Conservation (phyloP, 352 stramenopile genomes). For the Globisporangium solare region DNA sequence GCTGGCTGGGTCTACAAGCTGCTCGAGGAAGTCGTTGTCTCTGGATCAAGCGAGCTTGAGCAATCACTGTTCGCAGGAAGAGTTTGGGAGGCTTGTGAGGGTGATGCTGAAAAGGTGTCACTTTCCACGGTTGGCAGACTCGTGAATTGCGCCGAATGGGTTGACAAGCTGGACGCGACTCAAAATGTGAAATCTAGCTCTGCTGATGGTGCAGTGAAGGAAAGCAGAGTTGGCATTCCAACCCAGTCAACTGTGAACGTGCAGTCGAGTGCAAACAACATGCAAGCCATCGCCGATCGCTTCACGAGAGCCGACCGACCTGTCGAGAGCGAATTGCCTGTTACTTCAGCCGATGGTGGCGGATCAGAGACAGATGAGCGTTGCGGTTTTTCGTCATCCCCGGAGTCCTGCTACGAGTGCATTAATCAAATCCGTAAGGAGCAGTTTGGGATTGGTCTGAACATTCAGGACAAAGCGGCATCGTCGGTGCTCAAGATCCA, state of each 20-base stretch:
- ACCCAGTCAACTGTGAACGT: background rate
- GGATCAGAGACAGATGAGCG: background rate
- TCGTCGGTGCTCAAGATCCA: conserved; percentile 60
- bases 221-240: background rate
- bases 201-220: background rate
- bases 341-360: background rate
- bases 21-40: conserved; percentile 23
- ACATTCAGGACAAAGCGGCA: conserved; percentile 55
- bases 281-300: conserved; percentile 8
- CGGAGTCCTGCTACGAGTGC: conserved; percentile 38
- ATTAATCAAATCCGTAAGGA: conserved; percentile 61
- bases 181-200: background rate
- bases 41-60: conserved; percentile 5
- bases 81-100: conserved; percentile 31
- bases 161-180: background rate
- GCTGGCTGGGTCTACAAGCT: conserved; percentile 37
- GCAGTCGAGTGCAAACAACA: background rate
- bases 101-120: conserved; percentile 25
- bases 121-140: conserved; percentile 22
- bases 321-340: background rate
- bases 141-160: conserved; percentile 3
- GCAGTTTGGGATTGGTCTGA: conserved; percentile 75
- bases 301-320: conserved; percentile 6
- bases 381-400: background rate
- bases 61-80: conserved; percentile 18